Percentiles rank a stretch among this genome's conserved stretches.
These are phyloP conservation scores for Coniochaeta pulveracea DNA, from an alignment of 2,329 filamentous ascomycete genomes.

Conservation along the genomic window DNA sequence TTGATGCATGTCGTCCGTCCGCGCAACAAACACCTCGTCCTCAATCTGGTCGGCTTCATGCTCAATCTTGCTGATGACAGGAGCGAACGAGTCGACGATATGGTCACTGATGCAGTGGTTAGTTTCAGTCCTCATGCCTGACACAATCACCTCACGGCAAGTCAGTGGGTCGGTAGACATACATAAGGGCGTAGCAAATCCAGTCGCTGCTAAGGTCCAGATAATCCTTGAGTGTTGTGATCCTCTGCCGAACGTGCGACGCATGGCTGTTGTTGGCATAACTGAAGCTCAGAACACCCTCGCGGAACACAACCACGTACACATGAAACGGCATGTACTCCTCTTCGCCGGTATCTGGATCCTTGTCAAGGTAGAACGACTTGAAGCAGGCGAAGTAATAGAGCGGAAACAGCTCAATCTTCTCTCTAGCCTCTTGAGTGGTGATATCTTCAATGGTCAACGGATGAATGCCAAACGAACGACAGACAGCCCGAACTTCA, in stretches of 20 bases:
- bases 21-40: slow-evolving; percentile 87
- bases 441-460: slow-evolving; percentile 94
- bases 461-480: slow-evolving; percentile 90
- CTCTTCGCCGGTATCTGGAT: slow-evolving; percentile 65
- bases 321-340: slow-evolving; percentile 94
- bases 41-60: slow-evolving; percentile 85
- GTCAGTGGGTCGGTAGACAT: slow-evolving; percentile 23
- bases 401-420: slow-evolving; percentile 92
- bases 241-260: slow-evolving; percentile 79
- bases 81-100: slow-evolving; percentile 92
- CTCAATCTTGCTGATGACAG: slow-evolving; percentile 79
- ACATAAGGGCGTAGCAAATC: slow-evolving; percentile 98
- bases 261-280: slow-evolving; percentile 83
- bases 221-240: slow-evolving; percentile 87
- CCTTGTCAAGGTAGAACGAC: slow-evolving; percentile 65
- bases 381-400: slow-evolving; percentile 99
- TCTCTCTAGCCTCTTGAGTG: slow-evolving; percentile 91
- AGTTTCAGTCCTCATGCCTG: neutral
- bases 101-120: slow-evolving; percentile 54
- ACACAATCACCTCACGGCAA: neutral
- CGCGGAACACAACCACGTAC: slow-evolving; percentile 92
- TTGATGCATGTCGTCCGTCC: slow-evolving; percentile 76
- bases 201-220: slow-evolving; percentile 91
- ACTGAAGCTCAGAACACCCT: slow-evolving; percentile 90
- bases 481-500: slow-evolving; percentile 78